Base-by-base conservation (phyloP, 805 yeast species). In the Yarrowia keelungensis region DNA sequence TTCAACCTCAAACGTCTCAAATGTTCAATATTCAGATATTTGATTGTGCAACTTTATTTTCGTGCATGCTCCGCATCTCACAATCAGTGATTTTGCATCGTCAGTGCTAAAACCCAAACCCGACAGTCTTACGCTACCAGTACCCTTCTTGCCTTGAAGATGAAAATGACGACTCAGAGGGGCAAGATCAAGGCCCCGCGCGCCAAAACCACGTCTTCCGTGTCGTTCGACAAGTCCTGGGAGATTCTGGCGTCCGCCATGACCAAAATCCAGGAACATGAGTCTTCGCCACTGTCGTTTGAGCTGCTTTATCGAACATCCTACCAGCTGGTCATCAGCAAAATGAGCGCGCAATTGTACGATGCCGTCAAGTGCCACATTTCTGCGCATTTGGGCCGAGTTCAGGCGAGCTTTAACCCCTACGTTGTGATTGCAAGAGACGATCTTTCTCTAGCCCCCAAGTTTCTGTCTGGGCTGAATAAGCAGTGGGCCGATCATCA, bases 271-370 rank as follows among this genome's bases (percentile, higher is more conserved):
- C 89, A 87, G 74, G 81, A 83, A 50, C 87, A 90, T 73, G 86
- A 89, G 74, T 92, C 92, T 8, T 85, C 90, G 3, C 84, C 85
- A 69, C 79, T 92, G 36, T 89, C 95, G 1, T 92, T 91, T 75
- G 97, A 92, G 74, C 91, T 88, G 72, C 81, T 92, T 0, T 93
- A 93, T 76, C 80, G 96, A 66, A 86, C 87, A 35, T 90, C 96
- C 0, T 92, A 92, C 76, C 86, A 87, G 41, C 74, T 92, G 58
- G 97, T 92, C 1, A 78, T 92, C 39, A 81, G 89, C 69, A 91
- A 89, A 73, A 83, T 81, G 71, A 95, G 95, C 9, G 86, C 83
- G 47, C 81, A 81, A 72, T 78, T 91, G 1, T 91, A 91, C 73
- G 88, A 86, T 12, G 83, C 86, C 43, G 90, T 90, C 14, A 77